Percentiles rank a stretch among this genome's conserved stretches.
Evolutionary conservation across 768 basidiomycete species (phyloP).

Genomic region (Pulveroboletus sp.): DNA sequence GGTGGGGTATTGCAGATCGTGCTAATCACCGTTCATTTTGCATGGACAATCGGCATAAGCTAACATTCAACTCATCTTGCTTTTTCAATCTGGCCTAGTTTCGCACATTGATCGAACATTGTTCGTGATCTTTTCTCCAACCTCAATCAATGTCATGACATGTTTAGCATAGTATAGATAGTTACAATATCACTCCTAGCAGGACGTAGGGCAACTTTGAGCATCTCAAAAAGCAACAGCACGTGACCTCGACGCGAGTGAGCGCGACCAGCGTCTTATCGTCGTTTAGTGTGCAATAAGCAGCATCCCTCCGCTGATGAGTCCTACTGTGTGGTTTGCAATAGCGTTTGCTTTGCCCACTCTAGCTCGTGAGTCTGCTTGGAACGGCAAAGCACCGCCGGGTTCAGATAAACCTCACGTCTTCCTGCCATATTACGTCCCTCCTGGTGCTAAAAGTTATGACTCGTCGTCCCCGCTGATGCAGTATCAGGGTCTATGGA

Average conservation of each 20-base stretch:
- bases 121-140: conserved; percentile 18
- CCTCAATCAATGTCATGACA: conserved; percentile 23
- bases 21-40: conserved; percentile 23
- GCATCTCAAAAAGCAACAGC: conserved; percentile 12
- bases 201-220: conserved; percentile 2
- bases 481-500: conserved; percentile 58
- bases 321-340: not conserved
- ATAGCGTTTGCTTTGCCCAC: conserved; percentile 5
- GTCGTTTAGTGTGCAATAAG: not conserved
- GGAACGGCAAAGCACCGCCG: conserved; percentile 60
- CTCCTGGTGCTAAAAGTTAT: conserved; percentile 65
- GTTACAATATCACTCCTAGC: conserved; percentile 28
- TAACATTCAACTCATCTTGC: conserved; percentile 27
- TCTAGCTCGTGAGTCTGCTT: conserved; percentile 43
- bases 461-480: conserved; percentile 67
- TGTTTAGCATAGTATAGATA: conserved; percentile 33
- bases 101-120: conserved; percentile 24
- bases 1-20: conserved; percentile 11
- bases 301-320: conserved; percentile 7
- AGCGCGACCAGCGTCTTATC: not conserved
- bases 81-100: conserved; percentile 18
- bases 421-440: conserved; percentile 71
- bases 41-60: conserved; percentile 26
- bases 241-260: conserved; percentile 24
- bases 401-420: conserved; percentile 40